A percentile compares a stretch with the other conserved stretches of the same genome.
phyloP scores from a whole-genome alignment of 140 eudicot genomes.

The Cichorium intybus region DNA sequence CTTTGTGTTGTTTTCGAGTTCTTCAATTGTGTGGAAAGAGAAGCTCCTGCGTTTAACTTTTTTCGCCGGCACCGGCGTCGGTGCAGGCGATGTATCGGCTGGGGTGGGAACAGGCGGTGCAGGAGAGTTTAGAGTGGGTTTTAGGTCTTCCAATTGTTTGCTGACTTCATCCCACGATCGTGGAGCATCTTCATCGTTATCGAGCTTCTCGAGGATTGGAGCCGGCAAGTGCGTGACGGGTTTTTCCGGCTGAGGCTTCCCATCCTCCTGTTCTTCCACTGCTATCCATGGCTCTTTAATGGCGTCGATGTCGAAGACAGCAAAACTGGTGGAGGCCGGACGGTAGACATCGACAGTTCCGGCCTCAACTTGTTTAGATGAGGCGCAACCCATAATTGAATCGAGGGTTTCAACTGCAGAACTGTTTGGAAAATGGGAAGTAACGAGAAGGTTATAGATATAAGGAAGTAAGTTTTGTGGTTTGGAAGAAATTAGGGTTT shows the following conservation, averaged over 20 bases:
- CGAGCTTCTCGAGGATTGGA: conserved; percentile 66
- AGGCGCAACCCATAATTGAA: conserved; percentile 70
- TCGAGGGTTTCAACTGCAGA: neutral
- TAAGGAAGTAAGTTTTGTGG: conserved; percentile 20
- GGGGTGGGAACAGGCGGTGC: conserved; percentile 12
- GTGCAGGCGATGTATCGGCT: conserved; percentile 1
- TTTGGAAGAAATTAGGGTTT: conserved; percentile 20
- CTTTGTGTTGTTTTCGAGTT: conserved; percentile 54
- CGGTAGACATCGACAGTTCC: conserved; percentile 63
- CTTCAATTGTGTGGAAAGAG: conserved; percentile 87
- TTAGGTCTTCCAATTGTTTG: conserved; percentile 65
- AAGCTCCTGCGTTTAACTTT: conserved; percentile 55
- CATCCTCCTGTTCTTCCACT: conserved; percentile 15
- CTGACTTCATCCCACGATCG: conserved; percentile 90
- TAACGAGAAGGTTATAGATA: neutral
- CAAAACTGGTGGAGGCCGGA: conserved; percentile 60
- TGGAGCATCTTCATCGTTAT: conserved; percentile 62
- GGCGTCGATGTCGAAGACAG: conserved; percentile 74
- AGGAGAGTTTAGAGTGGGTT: conserved; percentile 48
- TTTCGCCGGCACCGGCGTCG: conserved; percentile 9
- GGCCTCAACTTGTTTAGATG: conserved; percentile 63
- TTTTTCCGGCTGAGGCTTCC: conserved; percentile 39
- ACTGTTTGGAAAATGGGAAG: neutral
- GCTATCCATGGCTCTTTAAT: conserved; percentile 86
- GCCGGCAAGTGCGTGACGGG: conserved; percentile 37